Conservation (phyloP, 2,329 filamentous ascomycete species). For the Monilinia laxa region DNA sequence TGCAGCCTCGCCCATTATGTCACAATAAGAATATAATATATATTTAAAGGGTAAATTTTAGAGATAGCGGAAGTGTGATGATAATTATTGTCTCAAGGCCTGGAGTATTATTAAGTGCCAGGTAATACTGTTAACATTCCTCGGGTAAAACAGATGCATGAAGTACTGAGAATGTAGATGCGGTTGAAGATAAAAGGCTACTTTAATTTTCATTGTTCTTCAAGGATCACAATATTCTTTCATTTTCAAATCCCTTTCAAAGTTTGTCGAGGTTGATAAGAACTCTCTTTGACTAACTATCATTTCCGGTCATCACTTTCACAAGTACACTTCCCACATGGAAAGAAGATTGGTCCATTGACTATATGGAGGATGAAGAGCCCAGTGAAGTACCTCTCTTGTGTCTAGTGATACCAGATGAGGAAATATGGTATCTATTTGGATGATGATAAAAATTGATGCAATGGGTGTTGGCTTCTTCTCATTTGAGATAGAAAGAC, state of each 20-base stretch:
- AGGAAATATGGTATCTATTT: not conserved
- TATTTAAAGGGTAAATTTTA: not conserved
- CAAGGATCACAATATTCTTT: conserved; percentile 3
- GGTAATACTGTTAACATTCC: not conserved
- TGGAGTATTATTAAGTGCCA: not conserved
- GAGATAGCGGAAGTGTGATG: not conserved
- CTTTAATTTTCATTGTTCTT: conserved; percentile 1
- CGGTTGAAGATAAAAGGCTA: not conserved
- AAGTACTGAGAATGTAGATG: not conserved
- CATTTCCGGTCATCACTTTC: conserved; percentile 9
- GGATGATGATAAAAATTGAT: not conserved
- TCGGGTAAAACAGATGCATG: not conserved
- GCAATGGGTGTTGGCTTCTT: not conserved
- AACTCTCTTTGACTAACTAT: conserved; percentile 7
- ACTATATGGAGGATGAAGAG: not conserved
- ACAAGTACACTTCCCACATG: not conserved
- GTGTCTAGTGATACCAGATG: not conserved
- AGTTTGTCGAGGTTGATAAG: not conserved
- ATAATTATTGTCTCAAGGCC: not conserved
- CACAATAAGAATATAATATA: not conserved
- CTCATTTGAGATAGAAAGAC: not conserved
- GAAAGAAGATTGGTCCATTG: not conserved
- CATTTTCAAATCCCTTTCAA: not conserved
- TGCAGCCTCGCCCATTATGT: not conserved
- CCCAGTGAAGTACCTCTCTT: not conserved